phyloP scores from a whole-genome alignment of 352 stramenopile species.

The Pythium guiyangense region DNA sequence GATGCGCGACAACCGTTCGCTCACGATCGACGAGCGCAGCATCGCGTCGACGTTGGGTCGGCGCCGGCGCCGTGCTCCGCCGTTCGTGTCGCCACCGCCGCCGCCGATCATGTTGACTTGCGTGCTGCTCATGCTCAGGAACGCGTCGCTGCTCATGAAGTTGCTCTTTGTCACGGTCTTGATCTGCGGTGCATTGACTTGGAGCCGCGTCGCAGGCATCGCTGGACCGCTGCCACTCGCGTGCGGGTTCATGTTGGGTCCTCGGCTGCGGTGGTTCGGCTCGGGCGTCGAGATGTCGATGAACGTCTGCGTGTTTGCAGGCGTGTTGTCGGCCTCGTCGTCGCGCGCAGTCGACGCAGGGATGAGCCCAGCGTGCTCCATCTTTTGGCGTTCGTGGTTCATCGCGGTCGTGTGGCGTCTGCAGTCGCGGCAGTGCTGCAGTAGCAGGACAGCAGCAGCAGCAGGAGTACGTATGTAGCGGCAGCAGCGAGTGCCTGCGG shows the following conservation, averaged over 20 bases:
- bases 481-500: too few species aligned
- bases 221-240: background rate
- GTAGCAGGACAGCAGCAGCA: too few species aligned
- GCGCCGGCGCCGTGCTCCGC: constrained; percentile 37
- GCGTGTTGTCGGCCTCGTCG: constrained; percentile 42
- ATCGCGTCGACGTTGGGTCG: constrained; percentile 64
- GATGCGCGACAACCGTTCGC: constrained; percentile 41
- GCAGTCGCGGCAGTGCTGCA: too few species aligned
- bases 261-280: constrained; percentile 21
- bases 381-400: constrained; percentile 36
- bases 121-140: constrained; percentile 34
- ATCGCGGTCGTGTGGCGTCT: background rate
- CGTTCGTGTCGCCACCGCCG: constrained; percentile 9
- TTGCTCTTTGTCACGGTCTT: constrained; percentile 30
- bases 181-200: constrained; percentile 21
- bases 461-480: too few species aligned
- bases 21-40: constrained; percentile 59
- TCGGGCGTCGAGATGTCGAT: constrained; percentile 68
- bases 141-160: constrained; percentile 62
- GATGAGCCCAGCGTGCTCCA: constrained; percentile 27
- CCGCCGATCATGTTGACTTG: constrained; percentile 26
- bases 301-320: constrained; percentile 46
- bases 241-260: constrained; percentile 11
- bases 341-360: constrained; percentile 10
- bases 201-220: constrained; percentile 9